These are phyloP conservation scores for Tuber melanosporum DNA, from an alignment of 495 filamentous ascomycete genomes.

Conservation along the genomic window DNA sequence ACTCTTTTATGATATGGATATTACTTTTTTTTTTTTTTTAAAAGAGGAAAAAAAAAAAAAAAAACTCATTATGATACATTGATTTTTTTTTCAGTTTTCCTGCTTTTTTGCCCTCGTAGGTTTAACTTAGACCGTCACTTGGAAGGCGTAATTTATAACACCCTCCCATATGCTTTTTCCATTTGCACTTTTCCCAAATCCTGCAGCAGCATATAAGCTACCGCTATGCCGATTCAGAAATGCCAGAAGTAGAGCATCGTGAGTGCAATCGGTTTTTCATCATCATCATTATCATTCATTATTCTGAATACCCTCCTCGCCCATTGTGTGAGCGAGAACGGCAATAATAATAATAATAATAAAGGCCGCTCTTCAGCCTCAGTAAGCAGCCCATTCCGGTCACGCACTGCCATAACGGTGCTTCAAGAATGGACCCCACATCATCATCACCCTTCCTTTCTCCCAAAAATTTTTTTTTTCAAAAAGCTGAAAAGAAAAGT, in stretches of 20 bases:
- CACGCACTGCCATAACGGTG: not conserved
- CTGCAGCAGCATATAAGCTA: not conserved
- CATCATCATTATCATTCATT: too few relatives aligned
- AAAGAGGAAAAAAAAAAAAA: too few relatives aligned
- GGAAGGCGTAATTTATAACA: not conserved
- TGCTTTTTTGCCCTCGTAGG: not conserved
- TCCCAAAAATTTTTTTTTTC: not conserved
- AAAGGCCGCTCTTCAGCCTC: not conserved
- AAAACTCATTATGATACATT: too few relatives aligned
- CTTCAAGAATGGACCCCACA: not conserved
- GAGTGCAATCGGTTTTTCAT: not conserved
- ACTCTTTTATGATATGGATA: too few relatives aligned
- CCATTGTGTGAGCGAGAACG: not conserved
- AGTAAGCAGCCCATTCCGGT: not conserved
- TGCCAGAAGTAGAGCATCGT: not conserved
- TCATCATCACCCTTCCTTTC: not conserved
- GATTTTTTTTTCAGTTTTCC: not conserved
- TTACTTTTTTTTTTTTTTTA: too few relatives aligned
- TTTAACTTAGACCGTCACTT: not conserved
- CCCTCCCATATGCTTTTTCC: not conserved
- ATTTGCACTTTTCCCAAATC: not conserved
- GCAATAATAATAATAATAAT: not conserved
- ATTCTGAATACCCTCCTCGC: not conserved
- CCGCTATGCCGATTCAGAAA: not conserved
- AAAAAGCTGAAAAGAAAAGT: not conserved